Conservation (phyloP, 805 yeast species). For the Myxozyma neglecta region DNA sequence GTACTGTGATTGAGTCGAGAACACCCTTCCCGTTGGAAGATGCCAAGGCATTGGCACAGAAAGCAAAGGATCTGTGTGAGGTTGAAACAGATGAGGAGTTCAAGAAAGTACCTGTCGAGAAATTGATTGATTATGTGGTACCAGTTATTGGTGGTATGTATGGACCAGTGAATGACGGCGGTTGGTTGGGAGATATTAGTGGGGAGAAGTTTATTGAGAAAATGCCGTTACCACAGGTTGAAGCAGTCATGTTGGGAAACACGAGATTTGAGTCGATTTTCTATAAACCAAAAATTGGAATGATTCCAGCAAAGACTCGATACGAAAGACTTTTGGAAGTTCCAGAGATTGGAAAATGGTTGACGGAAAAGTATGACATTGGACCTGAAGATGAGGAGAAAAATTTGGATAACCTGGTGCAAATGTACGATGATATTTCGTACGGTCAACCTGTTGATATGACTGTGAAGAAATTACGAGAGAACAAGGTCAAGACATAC, state of each 20-base stretch:
- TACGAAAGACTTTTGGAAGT: constrained; percentile 12
- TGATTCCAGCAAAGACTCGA: constrained; percentile 18
- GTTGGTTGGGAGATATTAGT: constrained; percentile 29
- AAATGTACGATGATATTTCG: constrained; percentile 28
- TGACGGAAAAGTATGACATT: constrained; percentile 19
- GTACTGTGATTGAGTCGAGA: constrained; percentile 36
- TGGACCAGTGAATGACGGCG: constrained; percentile 37
- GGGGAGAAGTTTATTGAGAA: constrained; percentile 6
- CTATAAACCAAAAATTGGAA: constrained; percentile 25
- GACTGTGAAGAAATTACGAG: constrained; percentile 26
- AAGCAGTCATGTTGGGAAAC: constrained; percentile 36
- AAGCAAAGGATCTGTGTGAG: constrained; percentile 21
- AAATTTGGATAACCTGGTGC: constrained; percentile 8
- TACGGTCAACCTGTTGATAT: constrained; percentile 28
- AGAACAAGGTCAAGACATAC: constrained; percentile 29
- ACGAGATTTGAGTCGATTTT: constrained; percentile 35
- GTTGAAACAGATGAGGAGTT: constrained; percentile 32
- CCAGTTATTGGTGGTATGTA: constrained; percentile 33
- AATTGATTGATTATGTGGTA: constrained; percentile 34
- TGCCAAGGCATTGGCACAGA: constrained; percentile 28
- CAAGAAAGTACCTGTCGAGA: constrained; percentile 30
- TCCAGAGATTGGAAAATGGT: constrained; percentile 14
- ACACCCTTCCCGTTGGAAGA: constrained; percentile 31
- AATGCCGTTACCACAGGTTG: constrained; percentile 22
- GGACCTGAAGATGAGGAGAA: constrained; percentile 2